Conservation (phyloP, 2,329 filamentous ascomycete genomes). For the Phyllachora maydis region DNA sequence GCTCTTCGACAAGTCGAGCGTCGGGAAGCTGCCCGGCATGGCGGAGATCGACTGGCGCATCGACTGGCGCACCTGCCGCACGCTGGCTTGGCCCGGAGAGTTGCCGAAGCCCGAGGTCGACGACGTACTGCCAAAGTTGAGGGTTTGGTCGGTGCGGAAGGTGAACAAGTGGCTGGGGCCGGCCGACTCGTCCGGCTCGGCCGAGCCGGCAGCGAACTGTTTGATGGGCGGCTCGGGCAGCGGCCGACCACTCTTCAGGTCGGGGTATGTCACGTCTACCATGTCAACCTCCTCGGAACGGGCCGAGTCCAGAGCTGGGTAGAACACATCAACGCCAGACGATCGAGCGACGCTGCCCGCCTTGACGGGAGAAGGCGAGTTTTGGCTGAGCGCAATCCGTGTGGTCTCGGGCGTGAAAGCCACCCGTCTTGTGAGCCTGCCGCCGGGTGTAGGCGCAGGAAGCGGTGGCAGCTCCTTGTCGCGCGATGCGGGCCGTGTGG, state of each 20-base stretch:
- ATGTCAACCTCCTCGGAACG: slow-evolving; percentile 7
- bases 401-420: slow-evolving; percentile 57
- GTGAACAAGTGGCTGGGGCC: slow-evolving; percentile 41
- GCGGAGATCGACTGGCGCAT: slow-evolving; percentile 15
- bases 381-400: slow-evolving; percentile 18
- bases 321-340: slow-evolving; percentile 10
- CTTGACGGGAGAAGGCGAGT: slow-evolving; percentile 36
- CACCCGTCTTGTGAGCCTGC: slow-evolving; percentile 50
- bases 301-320: slow-evolving; percentile 8
- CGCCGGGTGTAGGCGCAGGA: slow-evolving; percentile 44
- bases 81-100: slow-evolving; percentile 34
- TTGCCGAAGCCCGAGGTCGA: slow-evolving; percentile 35
- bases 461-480: slow-evolving; percentile 30
- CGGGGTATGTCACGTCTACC: slow-evolving; percentile 7
- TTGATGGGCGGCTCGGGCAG: slow-evolving; percentile 9
- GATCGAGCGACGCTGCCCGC: slow-evolving; percentile 21
- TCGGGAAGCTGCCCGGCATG: slow-evolving; percentile 37
- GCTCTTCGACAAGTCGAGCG: slow-evolving; percentile 2
- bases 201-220: slow-evolving; percentile 4
- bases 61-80: slow-evolving; percentile 37
- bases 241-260: slow-evolving; percentile 6
- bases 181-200: slow-evolving; percentile 11
- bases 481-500: slow-evolving; percentile 17
- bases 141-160: slow-evolving; percentile 45
- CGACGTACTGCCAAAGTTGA: slow-evolving; percentile 28